Evolutionary conservation across 2,329 filamentous ascomycete genomes (phyloP).

Genomic region (Reticulascus tulasneorum): DNA sequence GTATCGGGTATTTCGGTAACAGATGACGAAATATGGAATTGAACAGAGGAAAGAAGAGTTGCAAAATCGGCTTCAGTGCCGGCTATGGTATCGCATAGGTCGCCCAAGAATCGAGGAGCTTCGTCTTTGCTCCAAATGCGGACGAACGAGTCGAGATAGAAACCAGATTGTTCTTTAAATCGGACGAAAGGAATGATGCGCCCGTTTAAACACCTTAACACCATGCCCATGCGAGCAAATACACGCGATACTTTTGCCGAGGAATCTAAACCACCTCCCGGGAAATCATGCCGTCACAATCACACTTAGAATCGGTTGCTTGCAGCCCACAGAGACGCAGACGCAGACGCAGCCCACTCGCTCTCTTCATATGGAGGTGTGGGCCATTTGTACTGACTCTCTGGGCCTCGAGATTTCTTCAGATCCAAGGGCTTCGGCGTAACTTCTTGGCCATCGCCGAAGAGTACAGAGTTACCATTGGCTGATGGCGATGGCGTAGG

Average conservation of each 20-base stretch:
- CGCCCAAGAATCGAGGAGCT: conserved; percentile 13
- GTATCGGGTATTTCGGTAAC: conserved; percentile 15
- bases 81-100: conserved; percentile 16
- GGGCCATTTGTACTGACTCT: conserved; percentile 71
- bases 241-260: conserved; percentile 11
- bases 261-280: conserved; percentile 2
- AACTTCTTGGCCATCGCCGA: conserved; percentile 61
- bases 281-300: background rate
- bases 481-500: conserved; percentile 73
- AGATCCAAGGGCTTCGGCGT: conserved; percentile 70
- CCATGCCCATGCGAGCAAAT: conserved; percentile 14
- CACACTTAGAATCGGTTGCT: conserved; percentile 55
- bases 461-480: conserved; percentile 72
- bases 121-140: conserved; percentile 10
- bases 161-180: conserved; percentile 5
- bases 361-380: conserved; percentile 93
- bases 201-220: conserved; percentile 14
- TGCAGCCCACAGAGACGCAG: conserved; percentile 75
- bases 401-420: conserved; percentile 42
- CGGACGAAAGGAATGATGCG: conserved; percentile 4
- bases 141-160: conserved; percentile 14
- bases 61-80: conserved; percentile 8
- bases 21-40: conserved; percentile 8
- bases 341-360: conserved; percentile 82
- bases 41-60: conserved; percentile 7